Conservation (phyloP, 768 basidiomycete species). For the Ramaria sp. region DNA sequence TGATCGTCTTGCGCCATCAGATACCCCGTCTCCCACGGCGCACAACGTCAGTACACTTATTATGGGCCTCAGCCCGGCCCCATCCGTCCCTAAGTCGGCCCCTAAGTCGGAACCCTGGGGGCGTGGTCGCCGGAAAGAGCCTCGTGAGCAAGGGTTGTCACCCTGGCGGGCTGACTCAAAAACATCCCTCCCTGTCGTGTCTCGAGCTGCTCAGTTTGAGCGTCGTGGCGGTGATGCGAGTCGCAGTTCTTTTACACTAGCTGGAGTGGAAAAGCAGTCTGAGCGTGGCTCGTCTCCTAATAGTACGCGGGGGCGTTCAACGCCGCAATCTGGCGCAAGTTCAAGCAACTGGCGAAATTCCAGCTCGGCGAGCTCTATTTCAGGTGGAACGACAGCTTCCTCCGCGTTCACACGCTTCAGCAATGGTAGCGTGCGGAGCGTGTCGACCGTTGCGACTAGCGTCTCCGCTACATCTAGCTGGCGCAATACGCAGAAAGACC, state of each 20-base stretch:
- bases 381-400: conserved; percentile 56
- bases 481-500: conserved; percentile 25
- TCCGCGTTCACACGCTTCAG: conserved; percentile 74
- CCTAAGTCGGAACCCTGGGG: conserved; percentile 19
- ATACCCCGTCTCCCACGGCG: conserved; percentile 45
- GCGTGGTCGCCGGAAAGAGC: conserved; percentile 16
- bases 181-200: background rate
- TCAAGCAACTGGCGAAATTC: conserved; percentile 24
- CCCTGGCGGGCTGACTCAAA: conserved; percentile 6
- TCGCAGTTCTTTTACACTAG: background rate
- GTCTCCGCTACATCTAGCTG: conserved; percentile 59
- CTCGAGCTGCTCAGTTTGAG: background rate
- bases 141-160: conserved; percentile 16
- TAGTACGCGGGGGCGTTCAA: conserved; percentile 35
- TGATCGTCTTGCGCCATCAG: background rate
- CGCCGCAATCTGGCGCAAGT: conserved; percentile 19
- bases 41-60: conserved; percentile 68
- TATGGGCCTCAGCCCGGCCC: conserved; percentile 46
- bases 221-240: conserved; percentile 22
- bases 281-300: conserved; percentile 49
- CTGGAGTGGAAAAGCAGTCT: background rate
- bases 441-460: conserved; percentile 75
- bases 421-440: conserved; percentile 49
- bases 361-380: conserved; percentile 44
- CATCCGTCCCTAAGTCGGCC: conserved; percentile 15